phyloP scores from a whole-genome alignment of 139 green algal species.

The Desmodesmus armatus region DNA sequence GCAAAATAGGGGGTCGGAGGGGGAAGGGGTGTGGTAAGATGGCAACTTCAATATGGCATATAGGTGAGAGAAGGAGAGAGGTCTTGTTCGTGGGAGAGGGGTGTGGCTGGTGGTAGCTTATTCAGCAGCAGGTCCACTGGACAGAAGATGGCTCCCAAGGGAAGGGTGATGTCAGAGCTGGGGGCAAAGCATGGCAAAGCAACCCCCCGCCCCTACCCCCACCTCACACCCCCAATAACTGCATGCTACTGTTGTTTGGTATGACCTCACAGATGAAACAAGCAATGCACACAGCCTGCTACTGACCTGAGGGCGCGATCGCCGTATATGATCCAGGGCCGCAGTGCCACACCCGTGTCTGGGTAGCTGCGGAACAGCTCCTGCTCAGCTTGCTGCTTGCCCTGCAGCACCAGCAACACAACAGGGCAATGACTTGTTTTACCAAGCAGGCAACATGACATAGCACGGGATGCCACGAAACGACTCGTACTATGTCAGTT shows the following conservation, averaged over 20 bases:
- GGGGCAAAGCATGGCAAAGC: no score
- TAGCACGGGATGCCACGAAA: conserved; percentile 58
- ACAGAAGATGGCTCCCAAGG: conserved; percentile 65
- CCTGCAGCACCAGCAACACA: conserved; percentile 75
- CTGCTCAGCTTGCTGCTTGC: conserved; percentile 84
- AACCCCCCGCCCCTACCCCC: no score
- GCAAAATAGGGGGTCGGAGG: no score
- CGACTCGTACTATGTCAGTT: conserved; percentile 75
- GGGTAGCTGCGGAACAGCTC: conserved; percentile 72
- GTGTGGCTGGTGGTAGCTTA: conserved; percentile 65
- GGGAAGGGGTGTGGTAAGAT: no score
- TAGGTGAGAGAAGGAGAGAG: no score
- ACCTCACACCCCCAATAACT: no score
- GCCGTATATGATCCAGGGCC: conserved; percentile 88
- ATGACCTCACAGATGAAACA: conserved; percentile 43
- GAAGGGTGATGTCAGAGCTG: conserved; percentile 60
- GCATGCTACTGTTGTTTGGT: no score
- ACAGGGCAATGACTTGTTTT: neutral
- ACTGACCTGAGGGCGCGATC: conserved; percentile 63
- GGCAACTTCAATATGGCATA: no score
- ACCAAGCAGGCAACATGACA: neutral
- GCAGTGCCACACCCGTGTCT: conserved; percentile 73
- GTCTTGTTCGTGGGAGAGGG: no score
- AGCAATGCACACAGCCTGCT: no score
- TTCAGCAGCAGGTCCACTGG: conserved; percentile 72